phyloP scores from a whole-genome alignment of 139 green algal genomes.

The Tetratostichococcus sp. region DNA sequence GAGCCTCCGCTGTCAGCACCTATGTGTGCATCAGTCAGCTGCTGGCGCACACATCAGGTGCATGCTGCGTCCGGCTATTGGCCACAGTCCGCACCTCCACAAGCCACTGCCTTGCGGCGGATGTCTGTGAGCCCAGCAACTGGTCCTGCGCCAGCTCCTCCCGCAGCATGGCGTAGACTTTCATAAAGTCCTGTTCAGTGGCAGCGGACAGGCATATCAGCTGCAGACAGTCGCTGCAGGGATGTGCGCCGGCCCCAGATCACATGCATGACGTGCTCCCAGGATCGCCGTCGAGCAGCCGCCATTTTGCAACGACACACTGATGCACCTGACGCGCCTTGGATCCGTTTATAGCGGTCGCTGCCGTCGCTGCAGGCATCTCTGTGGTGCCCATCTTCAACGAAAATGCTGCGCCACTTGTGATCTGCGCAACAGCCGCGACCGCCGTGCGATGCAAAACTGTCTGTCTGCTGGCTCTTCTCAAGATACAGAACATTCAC shows the following conservation, averaged over 20 bases:
- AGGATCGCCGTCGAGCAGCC: not conserved
- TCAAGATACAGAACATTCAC: not conserved
- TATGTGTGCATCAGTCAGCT: not conserved
- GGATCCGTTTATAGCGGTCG: not conserved
- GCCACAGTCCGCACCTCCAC: conserved; percentile 43
- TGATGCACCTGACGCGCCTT: not conserved
- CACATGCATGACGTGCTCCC: no score
- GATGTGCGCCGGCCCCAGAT: no score
- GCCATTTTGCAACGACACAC: no score
- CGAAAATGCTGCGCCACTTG: not conserved
- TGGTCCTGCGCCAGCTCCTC: conserved; percentile 69
- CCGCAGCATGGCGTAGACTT: conserved; percentile 60
- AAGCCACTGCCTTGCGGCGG: conserved; percentile 61
- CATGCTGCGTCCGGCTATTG: not conserved
- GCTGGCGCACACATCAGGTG: not conserved
- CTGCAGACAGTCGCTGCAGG: not conserved
- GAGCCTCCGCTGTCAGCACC: no score
- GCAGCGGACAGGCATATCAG: not conserved
- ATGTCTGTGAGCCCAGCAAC: conserved; percentile 46
- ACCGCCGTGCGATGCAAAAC: not conserved
- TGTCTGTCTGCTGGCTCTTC: not conserved
- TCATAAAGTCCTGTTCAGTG: conserved; percentile 59
- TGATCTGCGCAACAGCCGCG: not conserved
- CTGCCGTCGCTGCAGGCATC: no score
- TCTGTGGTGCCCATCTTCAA: not conserved